Conservation (phyloP, 352 stramenopile genomes). For the Phytophthora hibernalis region DNA sequence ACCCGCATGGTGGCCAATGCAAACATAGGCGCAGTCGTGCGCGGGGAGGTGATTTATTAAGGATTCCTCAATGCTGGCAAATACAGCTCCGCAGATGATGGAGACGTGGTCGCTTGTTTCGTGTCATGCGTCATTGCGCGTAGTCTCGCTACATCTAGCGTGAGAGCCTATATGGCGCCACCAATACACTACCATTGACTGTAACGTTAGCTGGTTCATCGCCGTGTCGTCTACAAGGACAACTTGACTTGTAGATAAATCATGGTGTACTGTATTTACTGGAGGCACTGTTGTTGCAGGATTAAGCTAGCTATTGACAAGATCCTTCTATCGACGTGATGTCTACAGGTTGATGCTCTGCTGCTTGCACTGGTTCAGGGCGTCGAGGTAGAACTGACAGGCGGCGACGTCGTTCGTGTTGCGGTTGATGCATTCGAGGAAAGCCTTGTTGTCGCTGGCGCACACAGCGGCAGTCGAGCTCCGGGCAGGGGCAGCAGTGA, state of each 20-base stretch:
- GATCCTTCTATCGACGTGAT: not conserved
- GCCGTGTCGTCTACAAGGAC: not conserved
- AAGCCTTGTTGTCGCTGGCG: slow-evolving; percentile 73
- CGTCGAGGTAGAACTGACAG: slow-evolving; percentile 89
- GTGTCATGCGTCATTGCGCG: not conserved
- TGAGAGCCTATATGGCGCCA: not conserved
- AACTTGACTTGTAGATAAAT: slow-evolving; percentile 24
- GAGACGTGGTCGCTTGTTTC: not conserved
- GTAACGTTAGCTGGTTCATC: slow-evolving; percentile 4
- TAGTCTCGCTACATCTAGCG: not conserved
- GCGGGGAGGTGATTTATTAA: slow-evolving; percentile 29
- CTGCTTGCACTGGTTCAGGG: slow-evolving; percentile 86
- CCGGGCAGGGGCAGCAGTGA: slow-evolving; percentile 16
- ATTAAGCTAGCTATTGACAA: not conserved
- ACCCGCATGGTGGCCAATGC: too few relatives aligned
- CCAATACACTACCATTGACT: slow-evolving; percentile 30
- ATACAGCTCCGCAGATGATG: not conserved
- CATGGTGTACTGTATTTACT: slow-evolving; percentile 24
- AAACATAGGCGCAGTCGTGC: slow-evolving; percentile 9
- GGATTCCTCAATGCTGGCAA: slow-evolving; percentile 19
- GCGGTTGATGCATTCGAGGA: slow-evolving; percentile 81
- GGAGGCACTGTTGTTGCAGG: not conserved
- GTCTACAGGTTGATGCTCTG: slow-evolving; percentile 66
- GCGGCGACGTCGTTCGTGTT: slow-evolving; percentile 81
- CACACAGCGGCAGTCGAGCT: slow-evolving; percentile 46